Percentiles rank a stretch among this genome's conserved stretches.
Conservation (phyloP, 225 moss, liverwort and hornwort species). For the Anthoceros angustus region DNA sequence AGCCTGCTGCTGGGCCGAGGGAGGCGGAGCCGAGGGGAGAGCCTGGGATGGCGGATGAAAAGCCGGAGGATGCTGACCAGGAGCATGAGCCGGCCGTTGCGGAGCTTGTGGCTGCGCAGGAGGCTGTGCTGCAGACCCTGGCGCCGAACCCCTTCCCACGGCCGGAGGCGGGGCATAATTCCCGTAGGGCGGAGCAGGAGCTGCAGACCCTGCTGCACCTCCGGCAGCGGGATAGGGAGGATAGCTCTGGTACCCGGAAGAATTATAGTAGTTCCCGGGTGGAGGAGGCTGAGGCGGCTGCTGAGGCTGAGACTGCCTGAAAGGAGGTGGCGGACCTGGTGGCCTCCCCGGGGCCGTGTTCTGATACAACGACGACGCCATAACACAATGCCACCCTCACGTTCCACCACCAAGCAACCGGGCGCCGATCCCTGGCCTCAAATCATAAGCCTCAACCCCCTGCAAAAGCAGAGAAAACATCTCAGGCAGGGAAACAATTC, state of each 20-base stretch:
- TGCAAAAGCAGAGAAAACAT: no score
- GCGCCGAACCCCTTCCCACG: constrained; percentile 20
- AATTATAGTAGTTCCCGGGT: neutral
- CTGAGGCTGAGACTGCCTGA: neutral
- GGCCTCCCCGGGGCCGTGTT: constrained; percentile 22
- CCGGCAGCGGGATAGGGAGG: neutral
- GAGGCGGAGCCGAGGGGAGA: constrained; percentile 11
- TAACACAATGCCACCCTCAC: neutral
- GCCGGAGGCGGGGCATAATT: neutral
- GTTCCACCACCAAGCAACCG: neutral
- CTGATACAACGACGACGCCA: constrained; percentile 36
- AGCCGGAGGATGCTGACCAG: constrained; percentile 9
- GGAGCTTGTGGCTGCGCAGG: neutral
- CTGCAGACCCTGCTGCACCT: no score
- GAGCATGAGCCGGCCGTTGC: constrained; percentile 1
- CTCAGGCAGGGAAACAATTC: no score
- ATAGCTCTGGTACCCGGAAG: neutral
- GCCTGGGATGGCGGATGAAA: constrained; percentile 25
- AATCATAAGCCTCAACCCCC: no score
- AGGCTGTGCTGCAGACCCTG: constrained; percentile 19
- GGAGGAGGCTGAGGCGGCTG: neutral
- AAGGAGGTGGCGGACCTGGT: neutral
- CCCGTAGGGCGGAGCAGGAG: neutral
- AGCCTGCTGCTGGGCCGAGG: constrained; percentile 30
- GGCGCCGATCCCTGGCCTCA: no score